A percentile compares a stretch with the other conserved stretches of the same genome.
Conservation (phyloP, 371 early-diverging fungal species). For the Dichotomocladium elegans region DNA sequence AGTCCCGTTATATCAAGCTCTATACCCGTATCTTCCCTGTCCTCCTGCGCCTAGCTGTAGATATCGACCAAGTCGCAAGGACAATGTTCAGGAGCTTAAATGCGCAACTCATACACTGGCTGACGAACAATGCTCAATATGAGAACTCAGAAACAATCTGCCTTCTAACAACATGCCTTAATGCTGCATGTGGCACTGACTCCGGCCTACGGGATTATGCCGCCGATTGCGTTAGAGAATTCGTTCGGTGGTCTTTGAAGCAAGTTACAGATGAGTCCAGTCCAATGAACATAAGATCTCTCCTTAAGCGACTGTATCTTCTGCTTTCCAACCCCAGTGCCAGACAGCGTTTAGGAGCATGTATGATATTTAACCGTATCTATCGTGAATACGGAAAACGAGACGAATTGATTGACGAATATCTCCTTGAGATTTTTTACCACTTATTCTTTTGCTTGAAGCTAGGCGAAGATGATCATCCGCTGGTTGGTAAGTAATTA, state of each 20-base stretch:
- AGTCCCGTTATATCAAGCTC: constrained; percentile 59
- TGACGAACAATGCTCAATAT: constrained; percentile 68
- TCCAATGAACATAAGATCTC: constrained; percentile 64
- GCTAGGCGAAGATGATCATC: constrained; percentile 62
- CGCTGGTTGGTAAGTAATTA: constrained; percentile 38
- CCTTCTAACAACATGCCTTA: constrained; percentile 65
- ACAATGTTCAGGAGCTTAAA: constrained; percentile 62
- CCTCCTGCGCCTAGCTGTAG: constrained; percentile 66
- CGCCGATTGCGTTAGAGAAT: constrained; percentile 71
- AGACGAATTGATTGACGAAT: constrained; percentile 53
- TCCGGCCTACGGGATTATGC: constrained; percentile 72
- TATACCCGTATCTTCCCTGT: constrained; percentile 68
- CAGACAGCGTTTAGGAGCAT: constrained; percentile 66
- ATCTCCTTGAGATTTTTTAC: constrained; percentile 66
- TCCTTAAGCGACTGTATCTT: constrained; percentile 67
- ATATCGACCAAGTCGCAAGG: constrained; percentile 67
- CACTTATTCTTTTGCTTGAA: constrained; percentile 62
- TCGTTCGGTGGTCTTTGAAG: constrained; percentile 74
- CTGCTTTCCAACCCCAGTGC: constrained; percentile 58
- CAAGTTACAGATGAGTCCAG: constrained; percentile 45
- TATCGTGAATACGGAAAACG: constrained; percentile 69
- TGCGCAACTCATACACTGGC: constrained; percentile 75
- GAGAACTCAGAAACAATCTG: constrained; percentile 76
- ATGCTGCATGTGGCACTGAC: constrained; percentile 55
- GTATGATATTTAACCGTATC: constrained; percentile 69